These are phyloP conservation scores for Gypsophila paniculata DNA, from an alignment of 179 eudicot species.

Conservation along the genomic window DNA sequence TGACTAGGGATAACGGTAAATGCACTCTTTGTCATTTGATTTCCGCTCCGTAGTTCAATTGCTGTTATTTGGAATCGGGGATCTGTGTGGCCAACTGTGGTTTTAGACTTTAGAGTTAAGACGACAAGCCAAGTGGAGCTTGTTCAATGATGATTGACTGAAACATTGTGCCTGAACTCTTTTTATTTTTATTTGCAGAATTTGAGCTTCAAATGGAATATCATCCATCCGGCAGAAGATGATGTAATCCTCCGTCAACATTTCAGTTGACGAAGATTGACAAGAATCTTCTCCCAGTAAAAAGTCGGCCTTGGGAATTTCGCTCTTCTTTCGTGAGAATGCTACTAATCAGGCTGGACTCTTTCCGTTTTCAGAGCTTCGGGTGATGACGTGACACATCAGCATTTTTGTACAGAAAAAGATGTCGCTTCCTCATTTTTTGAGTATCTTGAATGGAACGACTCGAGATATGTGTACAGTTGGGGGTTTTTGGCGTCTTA, in stretches of 20 bases:
- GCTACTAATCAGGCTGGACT: not conserved
- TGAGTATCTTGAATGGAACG: slow-evolving; percentile 12
- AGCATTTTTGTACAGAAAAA: slow-evolving; percentile 17
- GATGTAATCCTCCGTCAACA: not conserved
- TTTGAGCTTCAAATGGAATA: not conserved
- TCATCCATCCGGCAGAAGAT: slow-evolving; percentile 17
- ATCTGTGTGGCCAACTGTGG: not conserved
- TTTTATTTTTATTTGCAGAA: not conserved
- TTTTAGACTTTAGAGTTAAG: not conserved
- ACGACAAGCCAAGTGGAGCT: not conserved
- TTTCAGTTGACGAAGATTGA: slow-evolving; percentile 12
- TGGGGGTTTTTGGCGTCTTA: slow-evolving; percentile 10
- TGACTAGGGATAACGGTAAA: not conserved
- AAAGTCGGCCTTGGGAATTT: not conserved
- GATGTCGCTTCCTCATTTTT: slow-evolving; percentile 13
- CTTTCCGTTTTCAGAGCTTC: not conserved
- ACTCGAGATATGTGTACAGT: slow-evolving; percentile 25
- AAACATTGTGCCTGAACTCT: not conserved
- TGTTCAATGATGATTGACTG: too few species aligned
- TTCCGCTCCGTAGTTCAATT: not conserved
- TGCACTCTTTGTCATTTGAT: not conserved
- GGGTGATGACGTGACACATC: not conserved
- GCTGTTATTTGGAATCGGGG: not conserved
- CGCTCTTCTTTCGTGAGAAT: not conserved
- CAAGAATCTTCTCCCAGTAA: slow-evolving; percentile 3